Percentiles rank a stretch among this genome's conserved stretches.
phyloP scores from a whole-genome alignment of 257 asterid genomes.

The Solanum dulcamara region DNA sequence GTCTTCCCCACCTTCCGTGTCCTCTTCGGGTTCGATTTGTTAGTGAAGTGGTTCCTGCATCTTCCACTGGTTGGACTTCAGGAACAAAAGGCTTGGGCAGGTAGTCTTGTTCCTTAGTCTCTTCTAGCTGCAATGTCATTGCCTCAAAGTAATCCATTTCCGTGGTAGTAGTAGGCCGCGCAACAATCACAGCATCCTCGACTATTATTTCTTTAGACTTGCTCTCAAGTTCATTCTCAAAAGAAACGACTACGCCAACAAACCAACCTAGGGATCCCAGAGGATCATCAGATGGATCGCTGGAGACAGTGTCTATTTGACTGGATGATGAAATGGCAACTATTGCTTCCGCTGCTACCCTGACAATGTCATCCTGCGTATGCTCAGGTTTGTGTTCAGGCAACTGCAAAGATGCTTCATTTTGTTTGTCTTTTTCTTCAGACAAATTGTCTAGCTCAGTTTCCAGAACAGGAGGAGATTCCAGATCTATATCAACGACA shows the following conservation, averaged over 20 bases:
- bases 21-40: slow-evolving; percentile 60
- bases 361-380: slow-evolving; percentile 17
- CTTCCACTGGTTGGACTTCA: slow-evolving; percentile 34
- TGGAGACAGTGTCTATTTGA: slow-evolving; percentile 12
- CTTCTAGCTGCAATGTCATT: slow-evolving; percentile 54
- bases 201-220: slow-evolving; percentile 16
- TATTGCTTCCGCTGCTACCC: slow-evolving; percentile 33
- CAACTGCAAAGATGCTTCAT: not conserved
- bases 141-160: slow-evolving; percentile 79
- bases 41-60: slow-evolving; percentile 19
- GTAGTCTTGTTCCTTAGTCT: slow-evolving; percentile 64
- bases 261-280: slow-evolving; percentile 52
- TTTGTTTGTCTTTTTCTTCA: slow-evolving; percentile 1
- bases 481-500: slow-evolving; percentile 33
- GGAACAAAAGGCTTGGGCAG: slow-evolving; percentile 60
- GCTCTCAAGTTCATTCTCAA: slow-evolving; percentile 16
- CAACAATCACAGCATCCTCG: slow-evolving; percentile 9
- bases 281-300: slow-evolving; percentile 22
- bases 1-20: slow-evolving; percentile 84
- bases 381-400: slow-evolving; percentile 2
- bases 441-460: slow-evolving; percentile 20
- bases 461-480: slow-evolving; percentile 24
- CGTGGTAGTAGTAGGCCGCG: slow-evolving; percentile 1
- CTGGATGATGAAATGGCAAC: slow-evolving; percentile 34
- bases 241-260: slow-evolving; percentile 31